These are phyloP conservation scores for Cocos nucifera DNA, from an alignment of 176 grass and related monocot genomes.

Conservation along the genomic window DNA sequence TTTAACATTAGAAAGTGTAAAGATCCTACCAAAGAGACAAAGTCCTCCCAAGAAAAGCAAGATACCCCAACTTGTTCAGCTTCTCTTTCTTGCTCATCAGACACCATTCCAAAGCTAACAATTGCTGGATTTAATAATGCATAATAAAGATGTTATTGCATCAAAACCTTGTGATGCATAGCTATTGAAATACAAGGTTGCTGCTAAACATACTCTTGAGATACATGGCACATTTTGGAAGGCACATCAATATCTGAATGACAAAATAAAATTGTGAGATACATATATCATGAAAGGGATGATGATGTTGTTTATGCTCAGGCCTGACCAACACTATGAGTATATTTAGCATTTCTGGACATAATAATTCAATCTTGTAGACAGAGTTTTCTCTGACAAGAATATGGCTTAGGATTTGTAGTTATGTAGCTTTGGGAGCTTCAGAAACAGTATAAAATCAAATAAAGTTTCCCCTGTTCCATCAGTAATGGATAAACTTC, in stretches of 20 bases:
- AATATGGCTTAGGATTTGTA: not conserved
- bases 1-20: not conserved
- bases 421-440: too few species aligned
- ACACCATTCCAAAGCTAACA: slow-evolving; percentile 72
- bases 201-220: slow-evolving; percentile 29
- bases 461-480: too few species aligned
- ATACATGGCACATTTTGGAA: slow-evolving; percentile 25
- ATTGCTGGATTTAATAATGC: slow-evolving; percentile 38
- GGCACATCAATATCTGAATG: slow-evolving; percentile 31
- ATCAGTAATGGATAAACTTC: too few species aligned
- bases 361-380: not conserved
- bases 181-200: not conserved
- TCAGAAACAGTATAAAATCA: too few species aligned
- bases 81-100: slow-evolving; percentile 50
- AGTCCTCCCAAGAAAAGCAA: slow-evolving; percentile 23
- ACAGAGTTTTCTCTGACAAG: not conserved
- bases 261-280: not conserved
- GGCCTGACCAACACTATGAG: not conserved
- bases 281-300: too few species aligned
- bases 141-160: slow-evolving; percentile 16
- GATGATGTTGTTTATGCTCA: too few species aligned
- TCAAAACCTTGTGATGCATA: slow-evolving; percentile 15
- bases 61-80: not conserved
- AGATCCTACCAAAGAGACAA: slow-evolving; percentile 49
- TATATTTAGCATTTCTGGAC: not conserved